Evolutionary conservation across 768 basidiomycete species (phyloP), one percentile per base, ranked within the genome.

Genomic region (Mycena alexandri): DNA sequence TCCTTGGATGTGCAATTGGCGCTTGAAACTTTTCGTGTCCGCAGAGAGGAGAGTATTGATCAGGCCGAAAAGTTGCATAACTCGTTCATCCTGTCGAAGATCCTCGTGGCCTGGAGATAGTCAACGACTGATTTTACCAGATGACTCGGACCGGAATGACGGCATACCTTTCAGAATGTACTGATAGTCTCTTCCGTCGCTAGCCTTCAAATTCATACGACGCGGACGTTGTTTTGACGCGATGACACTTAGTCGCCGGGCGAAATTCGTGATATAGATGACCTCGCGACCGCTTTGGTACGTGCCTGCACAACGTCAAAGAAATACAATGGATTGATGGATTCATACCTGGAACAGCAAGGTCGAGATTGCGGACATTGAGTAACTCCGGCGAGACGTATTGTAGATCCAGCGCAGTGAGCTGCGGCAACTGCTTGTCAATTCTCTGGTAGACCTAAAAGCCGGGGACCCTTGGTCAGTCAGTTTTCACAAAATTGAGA

Each of bases 31-130:
- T 76, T 94, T 89, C 29, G 95, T 94, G 74, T 99, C 97, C 21
- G 94, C 90, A 11, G 93, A 92, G 34, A 99, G 89, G 0, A 98
- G 81, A 0, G 95, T 97, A 78, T 99, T 99, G 74, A 99, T 93
- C 55, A 99, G 89, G 63, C 98, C 93, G 79, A 99, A 99, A 14
- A 99, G 86, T 77, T 99, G 98, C 97, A 99, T 99, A 57, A 99
- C 98, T 67, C 98, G 89, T 74, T 99, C 98, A 76, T 99, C 98
- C 79, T 99, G 98, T 43, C 98, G 95, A 55, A 99, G 85, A 82
- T 99, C 98, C 81, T 99, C 98, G 78, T 99, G 98, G 14, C 98
- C 95, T 96, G 69, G 9, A 51, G 10, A 55, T 13, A 21, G 56
- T 65, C 48, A 63, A 36, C 48, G 9, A 19, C 38, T 9, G 5